phyloP scores from a whole-genome alignment of 352 stramenopile species.

The Phytophthora niederhauseri region DNA sequence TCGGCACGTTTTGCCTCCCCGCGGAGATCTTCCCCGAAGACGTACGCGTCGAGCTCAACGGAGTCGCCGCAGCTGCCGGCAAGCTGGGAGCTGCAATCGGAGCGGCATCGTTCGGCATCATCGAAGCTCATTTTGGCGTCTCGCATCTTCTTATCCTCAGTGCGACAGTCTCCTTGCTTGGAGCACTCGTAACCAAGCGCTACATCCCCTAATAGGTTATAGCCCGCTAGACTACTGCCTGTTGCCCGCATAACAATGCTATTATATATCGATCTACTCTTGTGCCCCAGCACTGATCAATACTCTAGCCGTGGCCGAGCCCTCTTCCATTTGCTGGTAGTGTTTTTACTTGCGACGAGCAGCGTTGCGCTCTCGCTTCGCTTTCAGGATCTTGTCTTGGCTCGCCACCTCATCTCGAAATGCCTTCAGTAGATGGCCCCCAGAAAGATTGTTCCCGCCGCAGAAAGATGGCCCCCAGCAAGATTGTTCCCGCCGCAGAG shows the following conservation, averaged over 20 bases:
- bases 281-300: neutral
- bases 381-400: conserved; percentile 63
- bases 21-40: conserved; percentile 79
- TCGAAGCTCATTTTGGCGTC: conserved; percentile 66
- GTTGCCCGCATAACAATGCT: conserved; percentile 8
- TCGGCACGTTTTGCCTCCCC: conserved; percentile 86
- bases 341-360: conserved; percentile 29
- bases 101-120: conserved; percentile 64
- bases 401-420: conserved; percentile 57
- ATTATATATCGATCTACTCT: conserved; percentile 27
- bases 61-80: conserved; percentile 75
- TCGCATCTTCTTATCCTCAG: conserved; percentile 64
- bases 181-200: conserved; percentile 64
- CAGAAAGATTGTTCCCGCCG: conserved; percentile 59
- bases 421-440: conserved; percentile 62
- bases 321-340: neutral
- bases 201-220: conserved; percentile 29
- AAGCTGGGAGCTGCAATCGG: conserved; percentile 76
- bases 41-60: conserved; percentile 81
- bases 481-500: conserved; percentile 67
- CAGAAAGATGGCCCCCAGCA: conserved; percentile 70
- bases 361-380: conserved; percentile 52
- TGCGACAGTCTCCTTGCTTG: conserved; percentile 60
- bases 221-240: conserved; percentile 16
- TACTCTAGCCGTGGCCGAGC: neutral